Evolutionary conservation across 2,329 filamentous ascomycete genomes (phyloP).

Genomic region (Aspergillus awamori): DNA sequence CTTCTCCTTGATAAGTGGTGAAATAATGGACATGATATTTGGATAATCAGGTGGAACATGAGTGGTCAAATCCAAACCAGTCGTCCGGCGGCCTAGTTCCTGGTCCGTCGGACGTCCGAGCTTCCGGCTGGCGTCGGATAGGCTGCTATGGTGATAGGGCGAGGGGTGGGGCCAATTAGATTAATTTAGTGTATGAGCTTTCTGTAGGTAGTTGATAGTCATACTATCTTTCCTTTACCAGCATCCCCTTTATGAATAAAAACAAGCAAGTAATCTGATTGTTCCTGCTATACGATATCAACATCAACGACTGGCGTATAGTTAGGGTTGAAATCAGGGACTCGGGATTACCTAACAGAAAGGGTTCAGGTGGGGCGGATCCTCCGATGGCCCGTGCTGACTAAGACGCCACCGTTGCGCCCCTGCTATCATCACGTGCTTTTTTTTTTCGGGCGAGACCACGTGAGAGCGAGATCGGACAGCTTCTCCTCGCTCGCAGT

Average conservation of each 20-base stretch:
- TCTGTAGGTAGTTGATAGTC: not conserved
- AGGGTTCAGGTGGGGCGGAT: not conserved
- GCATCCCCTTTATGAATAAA: too few relatives aligned
- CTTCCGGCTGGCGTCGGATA: not conserved
- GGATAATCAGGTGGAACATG: not conserved
- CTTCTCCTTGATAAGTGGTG: not conserved
- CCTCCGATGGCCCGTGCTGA: not conserved
- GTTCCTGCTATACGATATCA: too few relatives aligned
- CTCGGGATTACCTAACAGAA: not conserved
- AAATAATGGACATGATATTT: not conserved
- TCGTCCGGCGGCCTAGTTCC: not conserved
- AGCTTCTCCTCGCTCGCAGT: slow-evolving; percentile 13
- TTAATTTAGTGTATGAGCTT: not conserved
- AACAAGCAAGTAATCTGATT: too few relatives aligned
- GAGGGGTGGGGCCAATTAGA: not conserved
- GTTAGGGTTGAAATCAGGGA: not conserved
- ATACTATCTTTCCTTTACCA: too few relatives aligned
- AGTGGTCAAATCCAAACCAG: not conserved
- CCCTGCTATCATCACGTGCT: slow-evolving; percentile 16
- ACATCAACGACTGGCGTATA: not conserved
- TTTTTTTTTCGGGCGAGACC: slow-evolving; percentile 1
- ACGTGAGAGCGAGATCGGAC: slow-evolving; percentile 30
- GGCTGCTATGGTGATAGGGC: not conserved
- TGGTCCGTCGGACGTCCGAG: not conserved
- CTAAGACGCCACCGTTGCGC: not conserved